These are phyloP conservation scores for Pleurotus cornucopiae DNA, from an alignment of 768 basidiomycete genomes.

Conservation along the genomic window DNA sequence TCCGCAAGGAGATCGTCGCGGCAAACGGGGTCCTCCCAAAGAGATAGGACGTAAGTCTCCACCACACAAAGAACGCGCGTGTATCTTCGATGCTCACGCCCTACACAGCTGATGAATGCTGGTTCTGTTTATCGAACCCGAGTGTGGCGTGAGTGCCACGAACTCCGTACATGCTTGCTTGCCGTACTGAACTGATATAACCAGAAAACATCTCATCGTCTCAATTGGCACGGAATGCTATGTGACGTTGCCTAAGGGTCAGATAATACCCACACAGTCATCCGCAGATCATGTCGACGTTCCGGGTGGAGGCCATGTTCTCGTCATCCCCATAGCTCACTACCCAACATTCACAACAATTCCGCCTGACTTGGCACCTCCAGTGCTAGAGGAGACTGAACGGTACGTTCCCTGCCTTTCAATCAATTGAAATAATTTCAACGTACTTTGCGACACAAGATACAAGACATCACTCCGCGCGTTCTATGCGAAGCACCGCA, in stretches of 20 bases:
- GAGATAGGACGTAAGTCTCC: constrained; percentile 71
- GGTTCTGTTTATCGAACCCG: constrained; percentile 98
- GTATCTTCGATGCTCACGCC: constrained; percentile 1
- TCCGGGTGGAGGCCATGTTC: constrained; percentile 94
- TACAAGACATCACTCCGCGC: constrained; percentile 74
- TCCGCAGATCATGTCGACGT: constrained; percentile 47
- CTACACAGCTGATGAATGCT: constrained; percentile 81
- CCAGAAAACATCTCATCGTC: constrained; percentile 91
- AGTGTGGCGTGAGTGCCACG: constrained; percentile 64
- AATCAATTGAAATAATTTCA: not conserved
- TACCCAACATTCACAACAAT: constrained; percentile 85
- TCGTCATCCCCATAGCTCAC: constrained; percentile 92
- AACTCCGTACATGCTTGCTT: not conserved
- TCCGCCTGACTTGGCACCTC: constrained; percentile 67
- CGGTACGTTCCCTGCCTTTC: constrained; percentile 37
- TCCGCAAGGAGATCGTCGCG: constrained; percentile 31
- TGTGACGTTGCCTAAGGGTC: constrained; percentile 93
- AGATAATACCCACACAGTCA: constrained; percentile 80
- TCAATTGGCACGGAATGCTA: constrained; percentile 94
- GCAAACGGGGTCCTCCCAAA: constrained; percentile 56
- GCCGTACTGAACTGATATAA: not conserved
- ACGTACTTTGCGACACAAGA: constrained; percentile 28
- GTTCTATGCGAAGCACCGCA: constrained; percentile 68
- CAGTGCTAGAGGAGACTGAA: constrained; percentile 79
- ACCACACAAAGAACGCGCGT: not conserved